Evolutionary conservation across 352 stramenopile species (phyloP), one percentile per base, ranked within the genome.

Genomic region (Phytophthora crassamura): DNA sequence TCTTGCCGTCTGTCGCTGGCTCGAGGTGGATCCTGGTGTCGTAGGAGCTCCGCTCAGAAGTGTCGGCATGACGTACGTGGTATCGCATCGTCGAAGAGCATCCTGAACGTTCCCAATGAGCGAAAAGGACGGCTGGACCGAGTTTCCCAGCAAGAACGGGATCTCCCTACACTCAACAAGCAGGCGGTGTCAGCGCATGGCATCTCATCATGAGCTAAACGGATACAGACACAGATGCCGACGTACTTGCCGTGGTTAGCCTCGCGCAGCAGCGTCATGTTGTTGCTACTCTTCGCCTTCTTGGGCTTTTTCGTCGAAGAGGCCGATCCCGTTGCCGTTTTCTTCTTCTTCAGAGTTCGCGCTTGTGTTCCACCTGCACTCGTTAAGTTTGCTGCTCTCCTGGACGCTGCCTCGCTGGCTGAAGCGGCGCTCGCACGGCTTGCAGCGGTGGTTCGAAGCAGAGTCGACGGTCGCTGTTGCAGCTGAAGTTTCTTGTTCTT

Each of bases 51-150:
- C 22, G 12, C 16, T 46, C 16, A 69, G 62, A 35, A 75, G 56
- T 38, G 30, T 59, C 5, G 82, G 82, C 32, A 64, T 69, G 43
- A 75, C 53, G 41, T 80, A 89, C 32, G 77, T 86, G 9, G 75
- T 78, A 55, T 90, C 85, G 51, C 82, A 90, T 54, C 84, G 76
- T 16, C 82, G 81, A 8, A 91, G 69, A n/a, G 83, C 82, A 33
- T 91, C 82, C 49, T 93, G 85, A 20, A 87, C 72, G 55, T 83
- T 91, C 25, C 81, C 81, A 42, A 91, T 88, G 15, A 93, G 63
- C 8, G 82, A 91, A 64, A 91, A 89, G 28, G 85, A 91, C 56
- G 64, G 70, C 51, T 77, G 74, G 11, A 78, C 69, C 1, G 80
- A 86, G 40, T 69, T 86, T 2, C 83, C 82, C 0, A 90, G 67